Evolutionary conservation across 2,329 filamentous ascomycete genomes (phyloP).

Genomic region (Pseudopyrenochaeta lycopersici): DNA sequence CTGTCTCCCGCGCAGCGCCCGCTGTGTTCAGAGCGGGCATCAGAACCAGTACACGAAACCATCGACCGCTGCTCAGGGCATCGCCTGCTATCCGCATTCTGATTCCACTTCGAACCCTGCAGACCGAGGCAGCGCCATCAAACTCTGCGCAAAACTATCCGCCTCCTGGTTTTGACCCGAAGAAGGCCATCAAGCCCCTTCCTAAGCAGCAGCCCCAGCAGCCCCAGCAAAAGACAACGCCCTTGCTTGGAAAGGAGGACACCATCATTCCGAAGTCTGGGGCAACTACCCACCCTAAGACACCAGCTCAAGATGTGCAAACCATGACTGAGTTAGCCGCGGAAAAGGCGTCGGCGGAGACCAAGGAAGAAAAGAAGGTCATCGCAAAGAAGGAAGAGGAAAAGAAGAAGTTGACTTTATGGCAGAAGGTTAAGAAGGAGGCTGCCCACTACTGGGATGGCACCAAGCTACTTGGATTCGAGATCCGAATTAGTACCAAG

Average conservation of each 20-base stretch:
- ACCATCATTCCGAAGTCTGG: conserved; percentile 48
- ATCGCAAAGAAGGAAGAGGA: conserved; percentile 70
- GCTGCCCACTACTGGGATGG: conserved; percentile 97
- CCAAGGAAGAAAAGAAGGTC: conserved; percentile 63
- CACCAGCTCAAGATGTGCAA: conserved; percentile 56
- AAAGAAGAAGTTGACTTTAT: conserved; percentile 85
- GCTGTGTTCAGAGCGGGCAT: conserved; percentile 56
- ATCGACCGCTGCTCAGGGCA: conserved; percentile 58
- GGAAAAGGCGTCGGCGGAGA: conserved; percentile 62
- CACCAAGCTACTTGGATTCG: conserved; percentile 90
- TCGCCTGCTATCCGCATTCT: conserved; percentile 67
- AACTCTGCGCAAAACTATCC: conserved; percentile 66
- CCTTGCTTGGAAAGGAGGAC: conserved; percentile 36
- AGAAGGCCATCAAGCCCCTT: conserved; percentile 86
- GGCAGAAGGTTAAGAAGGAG: conserved; percentile 96
- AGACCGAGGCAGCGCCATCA: conserved; percentile 66
- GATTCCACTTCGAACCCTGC: conserved; percentile 61
- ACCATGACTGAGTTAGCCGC: conserved; percentile 70
- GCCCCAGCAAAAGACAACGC: conserved; percentile 31
- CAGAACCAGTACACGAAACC: conserved; percentile 52
- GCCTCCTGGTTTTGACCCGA: conserved; percentile 90
- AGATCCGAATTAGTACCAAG: conserved; percentile 90
- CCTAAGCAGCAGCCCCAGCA: conserved; percentile 61
- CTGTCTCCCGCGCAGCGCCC: conserved; percentile 56
- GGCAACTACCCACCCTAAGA: conserved; percentile 58